phyloP scores from a whole-genome alignment of 768 basidiomycete genomes.

The Nevesoporus exiguus region DNA sequence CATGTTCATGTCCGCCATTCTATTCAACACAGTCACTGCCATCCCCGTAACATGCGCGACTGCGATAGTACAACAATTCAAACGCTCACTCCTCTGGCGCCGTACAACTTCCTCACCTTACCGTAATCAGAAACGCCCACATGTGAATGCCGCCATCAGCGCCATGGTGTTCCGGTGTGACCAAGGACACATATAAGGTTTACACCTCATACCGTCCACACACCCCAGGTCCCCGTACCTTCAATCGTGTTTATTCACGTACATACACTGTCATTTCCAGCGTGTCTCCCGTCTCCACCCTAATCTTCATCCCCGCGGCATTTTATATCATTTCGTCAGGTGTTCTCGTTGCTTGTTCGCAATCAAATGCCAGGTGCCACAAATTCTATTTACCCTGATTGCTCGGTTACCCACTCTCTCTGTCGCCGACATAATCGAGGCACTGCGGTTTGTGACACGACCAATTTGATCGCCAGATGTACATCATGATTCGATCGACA shows the following conservation, averaged over 20 bases:
- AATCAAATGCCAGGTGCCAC: conserved; percentile 15
- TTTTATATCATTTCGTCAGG: conserved; percentile 18
- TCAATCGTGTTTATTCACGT: conserved; percentile 34
- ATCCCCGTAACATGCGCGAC: conserved; percentile 18
- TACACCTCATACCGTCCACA: conserved; percentile 32
- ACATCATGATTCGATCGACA: conserved; percentile 26
- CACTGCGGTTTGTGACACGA: conserved; percentile 26
- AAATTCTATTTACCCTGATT: conserved; percentile 6
- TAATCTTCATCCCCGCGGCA: conserved; percentile 33
- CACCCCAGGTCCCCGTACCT: conserved; percentile 34
- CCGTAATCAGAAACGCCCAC: conserved; percentile 34
- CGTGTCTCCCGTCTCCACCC: conserved; percentile 31
- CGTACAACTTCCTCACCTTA: conserved; percentile 29
- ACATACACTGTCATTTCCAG: conserved; percentile 30
- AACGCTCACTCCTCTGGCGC: conserved; percentile 14
- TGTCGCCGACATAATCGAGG: conserved; percentile 10
- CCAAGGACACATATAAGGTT: conserved; percentile 29
- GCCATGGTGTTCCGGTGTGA: conserved; percentile 27
- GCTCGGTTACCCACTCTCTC: conserved; percentile 1
- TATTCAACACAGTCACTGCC: conserved; percentile 4
- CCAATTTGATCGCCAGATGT: conserved; percentile 20
- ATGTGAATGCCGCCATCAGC: conserved; percentile 35
- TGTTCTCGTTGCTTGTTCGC: conserved; percentile 12
- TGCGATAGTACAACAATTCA: conserved; percentile 20
- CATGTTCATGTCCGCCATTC: conserved; percentile 23